Evolutionary conservation across 164 flowering plant genomes (phyloP), one percentile per base, ranked within the genome.

Genomic region (Amborella trichopoda): DNA sequence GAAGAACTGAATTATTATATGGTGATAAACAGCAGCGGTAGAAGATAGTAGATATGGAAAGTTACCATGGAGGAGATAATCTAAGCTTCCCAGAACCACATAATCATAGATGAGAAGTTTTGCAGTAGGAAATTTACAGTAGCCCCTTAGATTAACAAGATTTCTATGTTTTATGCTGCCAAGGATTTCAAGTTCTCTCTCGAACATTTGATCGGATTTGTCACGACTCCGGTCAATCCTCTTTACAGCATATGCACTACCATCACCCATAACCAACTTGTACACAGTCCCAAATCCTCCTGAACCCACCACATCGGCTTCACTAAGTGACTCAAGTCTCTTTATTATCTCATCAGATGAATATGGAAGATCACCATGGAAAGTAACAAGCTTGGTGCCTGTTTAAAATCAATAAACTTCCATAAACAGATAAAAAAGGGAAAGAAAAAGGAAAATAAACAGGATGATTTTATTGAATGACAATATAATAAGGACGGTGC

Each of bases 271-370:
- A 28, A 82, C 88, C 90, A 91, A 77, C 39, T 82, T 69, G 61
- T 80, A 91, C 4, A 87, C 99, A 17, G 91, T 84, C 13, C 99
- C 99, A 64, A 72, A 87, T 41, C 99, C 99, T 56, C 99, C 99
- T 2, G 96, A 81, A 0, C 99, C 99, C 11, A 91, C 88, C 25
- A 84, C 77, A 68, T 87, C 80, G 49, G 80, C 96, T 54, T 82
- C 91, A 41, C 66, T 70, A 38, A 91, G 93, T 33, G 79, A 52
- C 61, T 87, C 98, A n/a, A 91, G 73, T 73, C 87, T 91, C 46
- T 77, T 91, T 18, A 91, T 69, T 48, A 91, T 80, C 58, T 91
- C 96, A 52, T 58, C 56, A 17, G 99, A 80, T 0, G 93, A 66
- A 67, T 91, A 91, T 9, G 99, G 99, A 53, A 91, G 78, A 56